Conservation (phyloP, 2,329 filamentous ascomycete genomes). For the Cyphellophora europaea region DNA sequence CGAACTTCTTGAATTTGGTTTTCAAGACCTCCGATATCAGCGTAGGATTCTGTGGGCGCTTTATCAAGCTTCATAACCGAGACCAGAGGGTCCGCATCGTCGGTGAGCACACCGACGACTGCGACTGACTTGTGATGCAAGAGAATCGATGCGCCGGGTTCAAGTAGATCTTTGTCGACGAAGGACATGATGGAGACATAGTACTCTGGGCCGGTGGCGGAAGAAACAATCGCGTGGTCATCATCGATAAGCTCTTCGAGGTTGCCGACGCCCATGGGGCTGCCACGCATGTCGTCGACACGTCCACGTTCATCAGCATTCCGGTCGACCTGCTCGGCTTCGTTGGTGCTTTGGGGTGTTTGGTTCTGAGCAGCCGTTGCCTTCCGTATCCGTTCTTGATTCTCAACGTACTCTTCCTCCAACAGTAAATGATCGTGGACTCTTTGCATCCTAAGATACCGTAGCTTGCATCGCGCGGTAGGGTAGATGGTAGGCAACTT, state of each 20-base stretch:
- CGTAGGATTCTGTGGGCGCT: constrained; percentile 94
- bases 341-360: constrained; percentile 48
- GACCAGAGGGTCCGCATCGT: constrained; percentile 89
- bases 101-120: constrained; percentile 92
- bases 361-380: constrained; percentile 67
- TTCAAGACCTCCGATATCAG: constrained; percentile 95
- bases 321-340: constrained; percentile 70
- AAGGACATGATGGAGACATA: constrained; percentile 99
- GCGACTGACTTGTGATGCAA: constrained; percentile 97
- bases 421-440: constrained; percentile 95
- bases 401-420: constrained; percentile 98
- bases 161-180: constrained; percentile 95
- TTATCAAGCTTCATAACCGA: constrained; percentile 99
- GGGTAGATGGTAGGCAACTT: constrained; percentile 93
- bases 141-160: constrained; percentile 89
- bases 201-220: constrained; percentile 94
- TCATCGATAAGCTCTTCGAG: constrained; percentile 98
- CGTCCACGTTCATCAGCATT: constrained; percentile 90
- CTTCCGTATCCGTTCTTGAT: constrained; percentile 91
- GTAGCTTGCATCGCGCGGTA: constrained; percentile 93
- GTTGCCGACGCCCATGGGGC: constrained; percentile 96
- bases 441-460: constrained; percentile 94
- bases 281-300: constrained; percentile 97
- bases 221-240: constrained; percentile 96
- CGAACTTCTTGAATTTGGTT: constrained; percentile 94